Percentiles rank a stretch among this genome's conserved stretches.
Conservation (phyloP, 352 stramenopile genomes). For the Globisporangium carolinianum region DNA sequence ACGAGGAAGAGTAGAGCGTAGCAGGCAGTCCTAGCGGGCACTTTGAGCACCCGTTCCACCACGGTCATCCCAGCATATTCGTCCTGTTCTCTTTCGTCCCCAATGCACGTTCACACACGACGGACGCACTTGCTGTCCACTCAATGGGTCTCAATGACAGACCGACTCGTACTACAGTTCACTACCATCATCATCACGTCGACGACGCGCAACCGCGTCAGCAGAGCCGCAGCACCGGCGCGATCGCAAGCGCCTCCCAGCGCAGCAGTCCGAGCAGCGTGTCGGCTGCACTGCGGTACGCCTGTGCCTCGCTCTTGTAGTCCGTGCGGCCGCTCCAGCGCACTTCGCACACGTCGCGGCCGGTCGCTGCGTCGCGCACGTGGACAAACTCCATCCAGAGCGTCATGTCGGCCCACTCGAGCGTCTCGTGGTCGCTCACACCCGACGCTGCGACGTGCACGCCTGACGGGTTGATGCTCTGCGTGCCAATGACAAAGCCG, state of each 20-base stretch:
- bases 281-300: conserved; percentile 36
- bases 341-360: conserved; percentile 31
- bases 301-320: conserved; percentile 40
- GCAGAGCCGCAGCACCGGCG: conserved; percentile 17
- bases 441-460: neutral
- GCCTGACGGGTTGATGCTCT: conserved; percentile 24
- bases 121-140: no score
- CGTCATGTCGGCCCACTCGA: conserved; percentile 38
- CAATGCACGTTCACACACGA: no score
- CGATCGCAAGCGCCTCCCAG: conserved; percentile 40
- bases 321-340: conserved; percentile 42
- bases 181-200: no score
- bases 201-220: neutral
- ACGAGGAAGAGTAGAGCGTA: no score
- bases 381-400: conserved; percentile 39
- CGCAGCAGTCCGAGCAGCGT: conserved; percentile 40
- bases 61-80: no score
- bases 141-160: no score
- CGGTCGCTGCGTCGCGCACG: conserved; percentile 21
- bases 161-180: no score
- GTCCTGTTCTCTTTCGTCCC: no score
- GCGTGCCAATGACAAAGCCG: conserved; percentile 36
- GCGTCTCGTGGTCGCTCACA: conserved; percentile 10
- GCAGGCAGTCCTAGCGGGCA: no score
- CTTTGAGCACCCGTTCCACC: no score